phyloP scores from a whole-genome alignment of 2,329 filamentous ascomycete species.

The Fusarium tupiense region DNA sequence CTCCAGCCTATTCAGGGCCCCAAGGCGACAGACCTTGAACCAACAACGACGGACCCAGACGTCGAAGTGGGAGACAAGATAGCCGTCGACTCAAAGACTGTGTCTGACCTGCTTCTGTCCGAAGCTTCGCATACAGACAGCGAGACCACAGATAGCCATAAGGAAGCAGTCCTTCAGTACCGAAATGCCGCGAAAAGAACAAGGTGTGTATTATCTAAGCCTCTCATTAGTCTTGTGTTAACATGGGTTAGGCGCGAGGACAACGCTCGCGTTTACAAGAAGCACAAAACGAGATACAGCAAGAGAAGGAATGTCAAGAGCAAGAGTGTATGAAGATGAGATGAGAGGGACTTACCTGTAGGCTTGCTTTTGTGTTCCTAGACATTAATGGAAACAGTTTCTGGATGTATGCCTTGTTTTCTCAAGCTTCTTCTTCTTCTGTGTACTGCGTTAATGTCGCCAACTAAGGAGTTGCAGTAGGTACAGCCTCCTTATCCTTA shows the following conservation, averaged over 20 bases:
- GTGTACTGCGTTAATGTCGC: background rate
- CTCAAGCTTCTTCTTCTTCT: background rate
- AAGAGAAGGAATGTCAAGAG: background rate
- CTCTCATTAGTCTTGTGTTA: background rate
- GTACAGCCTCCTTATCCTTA: background rate
- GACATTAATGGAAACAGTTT: background rate
- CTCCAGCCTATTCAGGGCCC: background rate
- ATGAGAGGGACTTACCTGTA: background rate
- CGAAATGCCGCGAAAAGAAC: too few relatives aligned
- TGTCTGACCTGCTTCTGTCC: slow-evolving; percentile 15
- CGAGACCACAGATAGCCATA: too few relatives aligned
- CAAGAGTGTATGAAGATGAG: background rate
- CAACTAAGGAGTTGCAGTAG: background rate
- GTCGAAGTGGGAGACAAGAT: background rate
- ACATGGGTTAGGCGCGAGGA: background rate
- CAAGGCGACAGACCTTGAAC: background rate
- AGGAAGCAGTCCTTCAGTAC: too few relatives aligned
- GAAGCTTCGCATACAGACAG: background rate
- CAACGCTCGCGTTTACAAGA: background rate
- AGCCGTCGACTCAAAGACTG: background rate
- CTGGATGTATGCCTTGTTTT: background rate
- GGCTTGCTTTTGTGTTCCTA: background rate
- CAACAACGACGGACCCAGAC: background rate
- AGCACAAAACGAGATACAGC: too few relatives aligned
- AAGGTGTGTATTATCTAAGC: too few relatives aligned